Conservation (phyloP, 805 yeast genomes). For the Myxozyma vanderwaltii region DNA sequence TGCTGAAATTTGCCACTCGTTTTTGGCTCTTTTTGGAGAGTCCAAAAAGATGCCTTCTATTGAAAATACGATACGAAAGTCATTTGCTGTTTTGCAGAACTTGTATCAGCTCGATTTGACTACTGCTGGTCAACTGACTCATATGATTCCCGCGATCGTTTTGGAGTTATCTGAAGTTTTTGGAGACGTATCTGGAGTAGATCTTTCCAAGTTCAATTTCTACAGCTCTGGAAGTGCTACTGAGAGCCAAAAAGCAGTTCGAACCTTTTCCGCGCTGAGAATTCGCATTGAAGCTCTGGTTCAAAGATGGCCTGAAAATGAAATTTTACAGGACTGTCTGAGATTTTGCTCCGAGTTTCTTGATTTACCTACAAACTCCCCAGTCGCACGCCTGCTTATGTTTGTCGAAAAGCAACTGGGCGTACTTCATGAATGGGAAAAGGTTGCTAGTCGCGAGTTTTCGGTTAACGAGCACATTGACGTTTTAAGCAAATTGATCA, state of each 20-base stretch:
- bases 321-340: constrained; percentile 70
- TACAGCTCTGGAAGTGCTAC: constrained; percentile 62
- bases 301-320: constrained; percentile 91
- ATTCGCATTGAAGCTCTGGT: constrained; percentile 52
- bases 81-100: neutral
- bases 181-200: neutral
- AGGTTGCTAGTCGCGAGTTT: constrained; percentile 79
- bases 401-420: constrained; percentile 87
- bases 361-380: constrained; percentile 61
- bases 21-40: constrained; percentile 6
- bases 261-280: constrained; percentile 41
- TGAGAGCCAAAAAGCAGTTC: constrained; percentile 65
- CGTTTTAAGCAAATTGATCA: constrained; percentile 65
- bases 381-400: constrained; percentile 74
- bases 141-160: constrained; percentile 8
- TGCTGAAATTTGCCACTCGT: neutral
- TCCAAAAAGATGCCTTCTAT: neutral
- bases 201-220: constrained; percentile 47
- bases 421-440: constrained; percentile 87
- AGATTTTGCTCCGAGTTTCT: constrained; percentile 68
- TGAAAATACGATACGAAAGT: neutral
- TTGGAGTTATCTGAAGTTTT: constrained; percentile 1
- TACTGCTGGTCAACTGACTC: constrained; percentile 26
- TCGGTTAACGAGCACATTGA: constrained; percentile 60
- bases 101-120: constrained; percentile 9